Base-by-base conservation (phyloP, 2,329 filamentous ascomycete species). In the Aureobasidium sp. region DNA sequence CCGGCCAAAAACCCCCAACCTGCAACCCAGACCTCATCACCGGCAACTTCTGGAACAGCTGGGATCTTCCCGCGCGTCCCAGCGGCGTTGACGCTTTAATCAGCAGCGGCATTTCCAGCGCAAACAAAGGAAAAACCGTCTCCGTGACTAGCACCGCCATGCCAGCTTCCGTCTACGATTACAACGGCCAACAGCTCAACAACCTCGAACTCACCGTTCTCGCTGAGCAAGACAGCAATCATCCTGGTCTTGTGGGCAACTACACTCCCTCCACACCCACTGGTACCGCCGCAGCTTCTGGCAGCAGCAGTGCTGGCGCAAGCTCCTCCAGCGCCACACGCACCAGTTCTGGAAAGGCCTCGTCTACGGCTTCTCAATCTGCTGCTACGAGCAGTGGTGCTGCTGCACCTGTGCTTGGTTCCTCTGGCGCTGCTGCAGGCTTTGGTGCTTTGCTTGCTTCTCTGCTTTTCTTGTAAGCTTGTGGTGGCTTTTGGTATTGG, bases 1-100 rank as follows among this genome's bases (percentile, higher is more conserved):
- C 79, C 34, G 71, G 75, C 31, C 76, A 81, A 64, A 75, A 77
- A 36, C 73, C 87, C 6, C 85, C 87, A 36, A 78, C 74, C 62
- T 96, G 91, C 79, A 76, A 77, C 64, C 63, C 79, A 36, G 81
- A 78, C 63, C 78, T 94, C 61, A 90, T 96, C 75, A 81, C 78
- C 64, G 78, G 80, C 65, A 75, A 80, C 63, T 94, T 95, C 79
- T 82, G 82, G 74, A 85, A 77, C 74, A 87, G 89, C 79, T 96
- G 93, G 77, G 87, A 85, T 44, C 77, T 95, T 61, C 91, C 87
- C 56, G 76, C 69, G 2, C 79, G 84, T 12, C 89, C 89, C 20
- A 79, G 82, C 9, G 87, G 85, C 66, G 85, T 85, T 45, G 79
- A 86, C 66, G 78, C 82, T 53, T 80, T 94, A 70, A 91, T 96